phyloP scores from a whole-genome alignment of 176 grass and related monocot genomes.

The Alloteropsis semialata region DNA sequence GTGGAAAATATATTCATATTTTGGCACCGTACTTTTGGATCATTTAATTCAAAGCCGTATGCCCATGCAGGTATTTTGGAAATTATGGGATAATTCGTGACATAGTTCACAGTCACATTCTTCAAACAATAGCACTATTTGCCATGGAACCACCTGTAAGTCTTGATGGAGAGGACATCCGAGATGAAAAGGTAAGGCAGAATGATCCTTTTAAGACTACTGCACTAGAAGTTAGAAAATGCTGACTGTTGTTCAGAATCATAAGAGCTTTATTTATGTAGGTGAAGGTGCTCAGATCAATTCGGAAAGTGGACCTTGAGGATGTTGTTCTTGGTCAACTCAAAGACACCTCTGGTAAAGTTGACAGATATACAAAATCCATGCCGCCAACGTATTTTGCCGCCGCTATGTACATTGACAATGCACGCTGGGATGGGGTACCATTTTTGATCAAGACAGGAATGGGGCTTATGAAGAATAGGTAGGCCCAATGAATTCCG shows the following conservation, averaged over 20 bases:
- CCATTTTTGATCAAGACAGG: conserved; percentile 96
- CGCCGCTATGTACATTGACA: conserved; percentile 88
- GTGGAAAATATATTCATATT: neutral
- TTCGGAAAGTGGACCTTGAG: conserved; percentile 69
- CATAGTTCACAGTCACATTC: conserved; percentile 90
- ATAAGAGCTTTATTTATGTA: conserved; percentile 24
- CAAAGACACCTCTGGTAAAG: conserved; percentile 58
- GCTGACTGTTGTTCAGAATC: neutral
- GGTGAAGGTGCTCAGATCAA: conserved; percentile 94
- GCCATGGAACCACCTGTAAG: conserved; percentile 93
- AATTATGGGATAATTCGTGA: conserved; percentile 89
- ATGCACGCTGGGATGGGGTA: conserved; percentile 94
- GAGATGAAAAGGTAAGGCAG: conserved; percentile 82
- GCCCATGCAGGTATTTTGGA: conserved; percentile 68
- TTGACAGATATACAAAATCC: conserved; percentile 72
- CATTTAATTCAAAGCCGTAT: neutral
- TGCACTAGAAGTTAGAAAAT: conserved; percentile 15
- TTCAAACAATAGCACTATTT: conserved; percentile 90
- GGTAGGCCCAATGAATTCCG: conserved; percentile 37
- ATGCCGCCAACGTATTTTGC: conserved; percentile 87
- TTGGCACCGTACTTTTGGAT: neutral
- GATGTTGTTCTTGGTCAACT: conserved; percentile 91
- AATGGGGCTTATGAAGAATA: conserved; percentile 83
- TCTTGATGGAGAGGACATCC: conserved; percentile 94
- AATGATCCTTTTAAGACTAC: neutral